Evolutionary conservation across 768 basidiomycete species (phyloP).

Genomic region (Mrakia hoshinonis): DNA sequence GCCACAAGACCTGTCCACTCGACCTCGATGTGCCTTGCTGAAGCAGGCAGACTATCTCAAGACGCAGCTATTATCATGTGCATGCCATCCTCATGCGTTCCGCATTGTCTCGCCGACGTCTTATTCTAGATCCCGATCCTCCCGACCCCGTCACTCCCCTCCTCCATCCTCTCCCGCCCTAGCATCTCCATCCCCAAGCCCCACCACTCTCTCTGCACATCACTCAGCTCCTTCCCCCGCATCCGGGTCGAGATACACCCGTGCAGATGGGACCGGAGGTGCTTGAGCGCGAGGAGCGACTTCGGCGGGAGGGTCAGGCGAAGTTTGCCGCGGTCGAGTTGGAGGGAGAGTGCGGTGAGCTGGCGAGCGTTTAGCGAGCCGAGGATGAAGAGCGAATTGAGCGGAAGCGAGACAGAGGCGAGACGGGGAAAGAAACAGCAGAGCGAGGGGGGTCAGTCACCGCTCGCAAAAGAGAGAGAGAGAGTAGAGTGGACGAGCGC

Average conservation of each 20-base stretch:
- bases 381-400: too few relatives aligned
- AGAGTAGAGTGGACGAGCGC: neutral
- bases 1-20: too few relatives aligned
- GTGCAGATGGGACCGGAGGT: slow-evolving; percentile 58
- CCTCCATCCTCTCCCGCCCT: slow-evolving; percentile 10
- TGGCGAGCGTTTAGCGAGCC: too few relatives aligned
- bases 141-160: neutral
- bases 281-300: slow-evolving; percentile 67
- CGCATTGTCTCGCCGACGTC: too few relatives aligned
- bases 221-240: slow-evolving; percentile 53
- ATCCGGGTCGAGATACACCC: slow-evolving; percentile 54
- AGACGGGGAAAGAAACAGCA: neutral
- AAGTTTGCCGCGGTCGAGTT: slow-evolving; percentile 81
- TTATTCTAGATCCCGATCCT: too few relatives aligned
- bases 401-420: slow-evolving; percentile 8
- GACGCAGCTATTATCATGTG: too few relatives aligned
- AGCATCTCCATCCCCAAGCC: slow-evolving; percentile 52
- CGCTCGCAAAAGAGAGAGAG: neutral
- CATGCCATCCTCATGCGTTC: too few relatives aligned
- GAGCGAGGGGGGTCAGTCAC: neutral
- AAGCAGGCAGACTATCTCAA: too few relatives aligned
- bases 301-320: slow-evolving; percentile 62
- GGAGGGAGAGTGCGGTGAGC: slow-evolving; percentile 61
- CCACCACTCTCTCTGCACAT: slow-evolving; percentile 62
- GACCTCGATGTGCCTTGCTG: too few relatives aligned